Percentiles rank a stretch among this genome's conserved stretches.
Evolutionary conservation across 139 green algal species (phyloP).

Genomic region (Tetradesmus lagerheimii): DNA sequence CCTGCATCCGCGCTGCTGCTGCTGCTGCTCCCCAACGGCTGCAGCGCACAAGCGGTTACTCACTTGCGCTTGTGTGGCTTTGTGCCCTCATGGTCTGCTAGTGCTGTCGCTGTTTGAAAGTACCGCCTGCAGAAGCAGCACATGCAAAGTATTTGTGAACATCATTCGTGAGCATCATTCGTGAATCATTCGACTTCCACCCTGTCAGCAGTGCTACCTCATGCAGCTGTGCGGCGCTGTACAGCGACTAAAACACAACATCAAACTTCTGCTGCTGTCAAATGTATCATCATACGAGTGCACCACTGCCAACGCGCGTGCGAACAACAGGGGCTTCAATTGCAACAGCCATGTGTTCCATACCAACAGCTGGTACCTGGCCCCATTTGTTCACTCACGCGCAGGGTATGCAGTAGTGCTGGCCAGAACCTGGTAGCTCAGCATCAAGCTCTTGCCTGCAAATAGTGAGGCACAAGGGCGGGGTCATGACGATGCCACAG

Average conservation of each 20-base stretch:
- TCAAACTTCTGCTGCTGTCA: neutral
- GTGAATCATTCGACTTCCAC: too few species aligned
- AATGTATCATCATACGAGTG: neutral
- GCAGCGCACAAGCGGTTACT: neutral
- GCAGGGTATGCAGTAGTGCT: conserved; percentile 79
- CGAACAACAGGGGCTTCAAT: neutral
- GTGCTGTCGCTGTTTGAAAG: conserved; percentile 71
- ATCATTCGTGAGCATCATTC: too few species aligned
- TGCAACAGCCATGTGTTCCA: neutral
- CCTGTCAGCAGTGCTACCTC: too few species aligned
- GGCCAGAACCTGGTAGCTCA: conserved; percentile 79
- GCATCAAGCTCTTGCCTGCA: conserved; percentile 82
- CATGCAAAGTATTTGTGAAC: too few species aligned
- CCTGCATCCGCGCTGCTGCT: neutral
- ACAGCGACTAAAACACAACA: neutral
- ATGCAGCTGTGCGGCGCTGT: neutral
- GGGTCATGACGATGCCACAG: neutral
- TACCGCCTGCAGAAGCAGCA: conserved; percentile 57
- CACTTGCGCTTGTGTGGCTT: conserved; percentile 83
- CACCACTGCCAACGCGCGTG: neutral
- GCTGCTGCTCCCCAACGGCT: neutral
- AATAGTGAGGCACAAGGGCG: neutral
- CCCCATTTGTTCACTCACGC: conserved; percentile 11
- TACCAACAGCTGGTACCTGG: neutral
- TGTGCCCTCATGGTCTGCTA: conserved; percentile 71